A percentile compares a stretch with the other conserved stretches of the same genome.
These are phyloP conservation scores for Ceratocystis destructans DNA, from an alignment of 2,329 filamentous ascomycete genomes.

Conservation along the genomic window DNA sequence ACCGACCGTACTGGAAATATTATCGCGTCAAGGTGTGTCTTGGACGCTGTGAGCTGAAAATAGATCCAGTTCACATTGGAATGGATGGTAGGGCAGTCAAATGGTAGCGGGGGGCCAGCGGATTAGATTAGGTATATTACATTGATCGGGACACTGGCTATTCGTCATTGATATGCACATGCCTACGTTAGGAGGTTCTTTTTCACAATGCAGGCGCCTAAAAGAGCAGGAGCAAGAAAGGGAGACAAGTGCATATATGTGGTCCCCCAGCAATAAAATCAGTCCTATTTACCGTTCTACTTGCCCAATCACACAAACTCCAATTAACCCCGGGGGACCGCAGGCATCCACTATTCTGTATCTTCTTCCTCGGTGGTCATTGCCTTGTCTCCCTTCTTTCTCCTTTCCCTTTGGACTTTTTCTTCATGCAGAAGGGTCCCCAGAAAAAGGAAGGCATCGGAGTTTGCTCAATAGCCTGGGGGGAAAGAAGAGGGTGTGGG, in stretches of 20 bases:
- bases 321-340: too few relatives aligned
- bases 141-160: too few relatives aligned
- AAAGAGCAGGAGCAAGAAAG: too few relatives aligned
- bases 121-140: too few relatives aligned
- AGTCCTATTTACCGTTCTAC: neutral
- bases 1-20: too few relatives aligned
- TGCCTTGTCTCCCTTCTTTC: neutral
- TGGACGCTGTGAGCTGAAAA: neutral
- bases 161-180: too few relatives aligned
- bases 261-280: neutral
- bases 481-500: too few relatives aligned
- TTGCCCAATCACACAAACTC: too few relatives aligned
- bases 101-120: neutral
- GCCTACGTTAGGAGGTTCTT: too few relatives aligned
- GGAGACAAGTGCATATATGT: neutral
- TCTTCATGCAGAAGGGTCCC: neutral
- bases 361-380: too few relatives aligned
- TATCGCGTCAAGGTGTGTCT: neutral
- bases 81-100: neutral
- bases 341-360: too few relatives aligned
- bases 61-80: neutral
- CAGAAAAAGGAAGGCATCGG: slow-evolving; percentile 8
- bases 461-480: neutral
- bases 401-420: neutral
- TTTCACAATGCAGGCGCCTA: too few relatives aligned